Evolutionary conservation across 1,284 basidiomycete genomes (phyloP).

Genomic region (Xanthoconium separans): DNA sequence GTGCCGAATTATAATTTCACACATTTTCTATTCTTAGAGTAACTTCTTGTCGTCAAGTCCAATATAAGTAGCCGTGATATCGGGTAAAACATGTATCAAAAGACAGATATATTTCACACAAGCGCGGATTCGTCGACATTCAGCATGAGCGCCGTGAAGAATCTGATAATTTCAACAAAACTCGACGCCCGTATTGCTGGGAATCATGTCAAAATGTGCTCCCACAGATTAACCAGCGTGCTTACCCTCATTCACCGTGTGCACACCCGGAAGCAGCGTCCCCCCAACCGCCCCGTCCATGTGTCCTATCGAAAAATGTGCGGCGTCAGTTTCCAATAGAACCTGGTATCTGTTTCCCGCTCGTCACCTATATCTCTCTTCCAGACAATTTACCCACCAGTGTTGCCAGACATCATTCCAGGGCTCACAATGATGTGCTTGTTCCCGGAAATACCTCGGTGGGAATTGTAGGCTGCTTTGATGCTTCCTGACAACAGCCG

Average conservation of each 20-base stretch:
- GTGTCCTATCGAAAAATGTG: constrained; percentile 53
- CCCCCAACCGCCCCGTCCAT: constrained; percentile 27
- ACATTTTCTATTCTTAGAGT: too few relatives aligned
- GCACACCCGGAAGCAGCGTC: constrained; percentile 40
- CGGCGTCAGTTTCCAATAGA: constrained; percentile 48
- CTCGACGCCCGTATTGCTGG: constrained; percentile 37
- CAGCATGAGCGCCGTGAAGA: constrained; percentile 46
- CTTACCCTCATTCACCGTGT: constrained; percentile 48
- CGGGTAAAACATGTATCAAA: neutral
- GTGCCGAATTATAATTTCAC: too few relatives aligned
- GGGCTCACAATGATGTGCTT: constrained; percentile 47
- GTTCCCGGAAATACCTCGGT: constrained; percentile 32
- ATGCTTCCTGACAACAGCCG: constrained; percentile 50
- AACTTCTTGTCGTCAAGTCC: too few relatives aligned
- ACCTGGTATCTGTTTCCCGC: constrained; percentile 39
- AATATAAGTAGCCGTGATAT: too few relatives aligned
- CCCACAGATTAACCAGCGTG: neutral
- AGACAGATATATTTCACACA: neutral
- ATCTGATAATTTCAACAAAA: constrained; percentile 45
- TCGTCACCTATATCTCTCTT: neutral
- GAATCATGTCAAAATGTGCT: neutral
- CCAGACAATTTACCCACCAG: constrained; percentile 22
- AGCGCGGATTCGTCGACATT: constrained; percentile 42
- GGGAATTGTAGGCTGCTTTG: constrained; percentile 42
- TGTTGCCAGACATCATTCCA: constrained; percentile 46